Evolutionary conservation across 495 filamentous ascomycete species (phyloP).

Genomic region (Glonium stellatum): DNA sequence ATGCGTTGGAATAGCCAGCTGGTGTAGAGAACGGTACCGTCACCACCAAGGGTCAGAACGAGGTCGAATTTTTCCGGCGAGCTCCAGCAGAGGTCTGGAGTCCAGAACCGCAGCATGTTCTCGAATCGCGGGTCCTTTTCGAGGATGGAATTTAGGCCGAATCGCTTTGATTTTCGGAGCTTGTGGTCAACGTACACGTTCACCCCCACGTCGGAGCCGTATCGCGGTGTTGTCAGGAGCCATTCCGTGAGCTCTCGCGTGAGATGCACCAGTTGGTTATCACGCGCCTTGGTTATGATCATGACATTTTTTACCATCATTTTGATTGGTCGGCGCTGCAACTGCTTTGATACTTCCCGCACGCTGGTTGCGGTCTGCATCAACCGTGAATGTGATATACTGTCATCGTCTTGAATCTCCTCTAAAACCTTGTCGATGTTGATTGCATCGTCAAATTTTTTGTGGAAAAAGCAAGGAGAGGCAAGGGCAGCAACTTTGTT

Average conservation of each 20-base stretch:
- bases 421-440: conserved; percentile 92
- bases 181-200: conserved; percentile 94
- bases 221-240: conserved; percentile 76
- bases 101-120: conserved; percentile 85
- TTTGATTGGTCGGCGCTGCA: conserved; percentile 81
- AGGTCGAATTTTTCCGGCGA: conserved; percentile 87
- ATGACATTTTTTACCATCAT: conserved; percentile 84
- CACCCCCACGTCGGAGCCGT: conserved; percentile 71
- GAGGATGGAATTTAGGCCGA: conserved; percentile 66
- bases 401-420: conserved; percentile 85
- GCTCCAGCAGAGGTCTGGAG: conserved; percentile 85
- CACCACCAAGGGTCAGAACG: conserved; percentile 84
- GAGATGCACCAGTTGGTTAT: conserved; percentile 77
- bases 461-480: conserved; percentile 95
- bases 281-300: conserved; percentile 93
- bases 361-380: conserved; percentile 93
- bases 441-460: conserved; percentile 90
- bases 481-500: conserved; percentile 59
- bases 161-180: conserved; percentile 76
- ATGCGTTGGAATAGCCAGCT: conserved; percentile 92
- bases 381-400: conserved; percentile 81
- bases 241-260: conserved; percentile 81
- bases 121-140: conserved; percentile 63
- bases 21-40: conserved; percentile 87
- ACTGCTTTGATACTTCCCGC: conserved; percentile 86